A percentile compares a stretch with the other conserved stretches of the same genome.
Conservation (phyloP, 169 alveolate species). For the Amoebophrya sp. region DNA sequence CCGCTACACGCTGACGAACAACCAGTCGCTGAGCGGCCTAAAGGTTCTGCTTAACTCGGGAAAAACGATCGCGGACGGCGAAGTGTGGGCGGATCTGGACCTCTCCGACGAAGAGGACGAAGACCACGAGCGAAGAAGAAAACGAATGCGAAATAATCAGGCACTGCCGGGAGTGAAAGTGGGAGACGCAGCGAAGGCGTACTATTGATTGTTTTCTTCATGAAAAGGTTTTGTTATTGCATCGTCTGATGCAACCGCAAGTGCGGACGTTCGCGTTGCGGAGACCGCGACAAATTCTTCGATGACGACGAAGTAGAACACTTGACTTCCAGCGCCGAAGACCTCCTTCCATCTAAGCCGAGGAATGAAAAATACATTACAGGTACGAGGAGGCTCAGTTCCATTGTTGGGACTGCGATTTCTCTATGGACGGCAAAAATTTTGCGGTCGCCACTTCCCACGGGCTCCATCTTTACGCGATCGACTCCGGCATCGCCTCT, state of each 20-base stretch:
- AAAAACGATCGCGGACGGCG: background rate
- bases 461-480: background rate
- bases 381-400: background rate
- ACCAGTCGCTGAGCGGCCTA: slow-evolving; percentile 37
- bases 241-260: no score
- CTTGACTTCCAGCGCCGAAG: no score
- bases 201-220: background rate
- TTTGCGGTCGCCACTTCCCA: background rate
- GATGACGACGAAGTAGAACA: no score
- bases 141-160: slow-evolving; percentile 1
- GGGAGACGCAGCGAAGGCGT: background rate
- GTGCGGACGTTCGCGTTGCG: no score
- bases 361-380: no score
- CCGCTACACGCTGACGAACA: slow-evolving; percentile 34
- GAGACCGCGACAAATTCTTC: no score
- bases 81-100: background rate
- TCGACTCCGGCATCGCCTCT: background rate
- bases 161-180: background rate
- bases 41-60: slow-evolving; percentile 37
- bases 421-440: background rate
- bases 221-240: no score
- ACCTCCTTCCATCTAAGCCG: no score
- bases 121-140: slow-evolving; percentile 5
- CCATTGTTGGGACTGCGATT: background rate
- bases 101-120: background rate